A percentile compares a stretch with the other conserved stretches of the same genome.
Conservation (phyloP, 2,329 filamentous ascomycete species). For the Aureobasidium namibiae region DNA sequence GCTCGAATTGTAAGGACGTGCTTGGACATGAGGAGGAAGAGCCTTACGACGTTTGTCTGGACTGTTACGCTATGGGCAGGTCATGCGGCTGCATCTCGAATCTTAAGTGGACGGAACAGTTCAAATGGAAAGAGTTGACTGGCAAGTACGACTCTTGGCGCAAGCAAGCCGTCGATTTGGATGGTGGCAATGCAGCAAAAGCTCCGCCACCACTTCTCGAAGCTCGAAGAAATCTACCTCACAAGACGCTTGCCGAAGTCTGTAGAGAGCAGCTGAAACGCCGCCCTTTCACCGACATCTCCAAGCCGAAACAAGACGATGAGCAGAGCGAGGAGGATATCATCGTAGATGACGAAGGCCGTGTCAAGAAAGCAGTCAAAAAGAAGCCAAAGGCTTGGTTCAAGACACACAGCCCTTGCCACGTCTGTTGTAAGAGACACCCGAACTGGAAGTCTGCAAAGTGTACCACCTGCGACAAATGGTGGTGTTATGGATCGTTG, state of each 20-base stretch:
- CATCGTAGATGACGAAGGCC: constrained; percentile 56
- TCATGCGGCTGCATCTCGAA: constrained; percentile 84
- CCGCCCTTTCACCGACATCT: constrained; percentile 76
- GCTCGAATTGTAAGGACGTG: constrained; percentile 68
- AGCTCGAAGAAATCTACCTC: constrained; percentile 57
- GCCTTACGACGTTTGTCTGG: constrained; percentile 94
- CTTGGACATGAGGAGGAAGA: constrained; percentile 63
- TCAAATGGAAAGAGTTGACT: constrained; percentile 70
- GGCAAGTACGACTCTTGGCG: constrained; percentile 79
- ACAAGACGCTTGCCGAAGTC: constrained; percentile 81
- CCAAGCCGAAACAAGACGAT: constrained; percentile 46
- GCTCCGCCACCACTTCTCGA: constrained; percentile 65
- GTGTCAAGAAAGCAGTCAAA: constrained; percentile 57
- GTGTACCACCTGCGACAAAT: constrained; percentile 66
- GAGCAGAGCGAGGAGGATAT: constrained; percentile 43
- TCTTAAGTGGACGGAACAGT: constrained; percentile 88
- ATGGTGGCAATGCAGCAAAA: constrained; percentile 54
- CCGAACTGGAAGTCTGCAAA: constrained; percentile 76
- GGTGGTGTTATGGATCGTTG: constrained; percentile 88
- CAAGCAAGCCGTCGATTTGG: constrained; percentile 64
- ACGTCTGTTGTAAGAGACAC: constrained; percentile 75
- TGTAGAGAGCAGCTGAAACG: constrained; percentile 79
- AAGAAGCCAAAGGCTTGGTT: constrained; percentile 44
- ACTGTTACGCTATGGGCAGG: constrained; percentile 95
- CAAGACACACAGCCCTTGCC: constrained; percentile 54